A percentile compares a stretch with the other conserved stretches of the same genome.
Conservation (phyloP, 371 early-diverging fungal species). For the Apophysomyces trapeziformis region DNA sequence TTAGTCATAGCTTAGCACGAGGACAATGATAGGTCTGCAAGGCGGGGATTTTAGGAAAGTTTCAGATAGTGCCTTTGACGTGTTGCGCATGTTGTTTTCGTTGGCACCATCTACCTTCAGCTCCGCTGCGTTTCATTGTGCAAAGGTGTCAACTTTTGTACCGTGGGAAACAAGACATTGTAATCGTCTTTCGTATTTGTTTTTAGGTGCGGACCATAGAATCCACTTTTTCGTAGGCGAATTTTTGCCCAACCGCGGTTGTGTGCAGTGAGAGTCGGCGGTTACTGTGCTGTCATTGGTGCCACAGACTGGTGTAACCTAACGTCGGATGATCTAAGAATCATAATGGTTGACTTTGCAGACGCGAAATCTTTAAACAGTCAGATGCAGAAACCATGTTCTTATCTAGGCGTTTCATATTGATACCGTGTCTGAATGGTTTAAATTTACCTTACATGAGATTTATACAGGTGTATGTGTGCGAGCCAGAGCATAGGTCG, state of each 20-base stretch:
- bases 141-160: too few species aligned
- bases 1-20: slow-evolving; percentile 2
- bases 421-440: too few species aligned
- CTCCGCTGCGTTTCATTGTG: not conserved
- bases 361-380: too few species aligned
- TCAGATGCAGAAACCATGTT: too few species aligned
- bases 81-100: not conserved
- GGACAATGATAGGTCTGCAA: not conserved
- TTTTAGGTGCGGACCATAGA: not conserved
- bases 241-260: not conserved
- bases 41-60: too few species aligned
- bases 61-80: not conserved
- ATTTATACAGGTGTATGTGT: too few species aligned
- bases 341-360: not conserved
- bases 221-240: too few species aligned
- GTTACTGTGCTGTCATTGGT: slow-evolving; percentile 1
- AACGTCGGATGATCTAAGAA: slow-evolving; percentile 8
- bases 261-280: not conserved
- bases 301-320: not conserved
- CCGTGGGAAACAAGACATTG: not conserved
- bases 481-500: too few species aligned
- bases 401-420: too few species aligned
- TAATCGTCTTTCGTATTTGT: not conserved
- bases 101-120: not conserved
- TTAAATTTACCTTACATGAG: too few species aligned